These are phyloP conservation scores for Cucurbita ficifolia DNA, from an alignment of 306 rosid genomes.

Conservation along the genomic window DNA sequence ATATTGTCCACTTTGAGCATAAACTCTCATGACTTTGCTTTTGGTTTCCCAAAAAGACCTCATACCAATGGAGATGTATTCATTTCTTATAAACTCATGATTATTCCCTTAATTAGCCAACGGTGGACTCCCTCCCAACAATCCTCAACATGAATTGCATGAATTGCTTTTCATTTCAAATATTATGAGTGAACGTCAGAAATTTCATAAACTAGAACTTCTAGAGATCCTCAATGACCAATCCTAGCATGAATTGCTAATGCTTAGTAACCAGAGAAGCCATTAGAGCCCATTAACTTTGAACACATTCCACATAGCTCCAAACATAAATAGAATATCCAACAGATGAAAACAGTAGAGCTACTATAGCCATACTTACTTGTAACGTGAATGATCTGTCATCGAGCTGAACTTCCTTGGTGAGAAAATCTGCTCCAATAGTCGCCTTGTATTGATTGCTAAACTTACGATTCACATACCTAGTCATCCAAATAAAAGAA, in stretches of 20 bases:
- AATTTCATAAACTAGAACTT: not conserved
- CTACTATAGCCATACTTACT: constrained; percentile 30
- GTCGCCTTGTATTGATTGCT: constrained; percentile 99
- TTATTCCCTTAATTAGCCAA: too few relatives aligned
- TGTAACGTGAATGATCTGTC: constrained; percentile 95
- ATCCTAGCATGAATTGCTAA: not conserved
- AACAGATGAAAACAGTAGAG: not conserved
- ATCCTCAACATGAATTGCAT: not conserved
- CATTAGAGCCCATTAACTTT: not conserved
- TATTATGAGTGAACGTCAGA: not conserved
- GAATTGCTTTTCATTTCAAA: not conserved
- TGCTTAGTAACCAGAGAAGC: not conserved
- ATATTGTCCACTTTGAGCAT: too few relatives aligned
- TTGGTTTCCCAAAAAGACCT: too few relatives aligned
- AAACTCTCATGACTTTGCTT: too few relatives aligned
- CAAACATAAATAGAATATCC: not conserved
- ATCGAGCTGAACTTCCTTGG: constrained; percentile 98
- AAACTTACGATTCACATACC: constrained; percentile 97
- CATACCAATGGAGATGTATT: too few relatives aligned
- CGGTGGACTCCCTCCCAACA: too few relatives aligned
- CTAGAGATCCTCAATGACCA: not conserved
- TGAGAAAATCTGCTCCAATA: constrained; percentile 96
- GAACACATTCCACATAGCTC: not conserved
- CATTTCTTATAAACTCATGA: too few relatives aligned
- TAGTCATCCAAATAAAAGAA: constrained; percentile 8